Evolutionary conservation across 2,329 filamentous ascomycete genomes (phyloP).

Genomic region (Mycosphaerella sp.): DNA sequence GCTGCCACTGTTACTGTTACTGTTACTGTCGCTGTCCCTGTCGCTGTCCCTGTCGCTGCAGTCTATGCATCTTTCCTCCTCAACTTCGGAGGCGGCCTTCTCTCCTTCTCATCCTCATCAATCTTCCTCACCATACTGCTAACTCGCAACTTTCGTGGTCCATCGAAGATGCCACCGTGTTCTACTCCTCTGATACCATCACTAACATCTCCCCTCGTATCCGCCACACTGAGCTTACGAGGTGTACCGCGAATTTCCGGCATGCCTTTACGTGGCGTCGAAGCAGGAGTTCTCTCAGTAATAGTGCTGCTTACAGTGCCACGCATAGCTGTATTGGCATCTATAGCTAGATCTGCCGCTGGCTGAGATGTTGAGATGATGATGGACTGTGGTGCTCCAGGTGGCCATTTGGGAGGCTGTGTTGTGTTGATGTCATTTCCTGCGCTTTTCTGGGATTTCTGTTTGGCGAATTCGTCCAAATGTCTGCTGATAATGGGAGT

Average conservation of each 20-base stretch:
- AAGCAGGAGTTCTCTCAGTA: background rate
- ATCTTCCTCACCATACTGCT: conserved; percentile 12
- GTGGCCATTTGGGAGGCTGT: background rate
- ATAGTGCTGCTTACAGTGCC: conserved; percentile 6
- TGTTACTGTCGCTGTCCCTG: background rate
- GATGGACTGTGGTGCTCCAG: background rate
- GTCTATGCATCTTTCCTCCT: background rate
- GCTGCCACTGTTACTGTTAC: too few species aligned
- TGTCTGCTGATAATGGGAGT: too few species aligned
- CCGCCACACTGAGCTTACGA: background rate
- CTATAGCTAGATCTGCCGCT: too few species aligned
- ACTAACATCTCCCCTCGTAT: conserved; percentile 8
- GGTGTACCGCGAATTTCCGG: background rate
- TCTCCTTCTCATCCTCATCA: background rate
- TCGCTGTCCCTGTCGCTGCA: background rate
- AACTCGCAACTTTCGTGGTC: conserved; percentile 17
- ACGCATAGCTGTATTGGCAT: background rate
- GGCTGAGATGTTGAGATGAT: background rate
- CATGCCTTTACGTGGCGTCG: too few species aligned
- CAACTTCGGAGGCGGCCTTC: background rate
- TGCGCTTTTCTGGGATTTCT: background rate
- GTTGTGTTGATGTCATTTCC: background rate
- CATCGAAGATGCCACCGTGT: background rate
- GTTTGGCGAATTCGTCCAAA: too few species aligned
- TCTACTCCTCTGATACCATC: background rate